Base-by-base conservation (phyloP, 2,329 filamentous ascomycete genomes). In the Leptographium galeiforme region DNA sequence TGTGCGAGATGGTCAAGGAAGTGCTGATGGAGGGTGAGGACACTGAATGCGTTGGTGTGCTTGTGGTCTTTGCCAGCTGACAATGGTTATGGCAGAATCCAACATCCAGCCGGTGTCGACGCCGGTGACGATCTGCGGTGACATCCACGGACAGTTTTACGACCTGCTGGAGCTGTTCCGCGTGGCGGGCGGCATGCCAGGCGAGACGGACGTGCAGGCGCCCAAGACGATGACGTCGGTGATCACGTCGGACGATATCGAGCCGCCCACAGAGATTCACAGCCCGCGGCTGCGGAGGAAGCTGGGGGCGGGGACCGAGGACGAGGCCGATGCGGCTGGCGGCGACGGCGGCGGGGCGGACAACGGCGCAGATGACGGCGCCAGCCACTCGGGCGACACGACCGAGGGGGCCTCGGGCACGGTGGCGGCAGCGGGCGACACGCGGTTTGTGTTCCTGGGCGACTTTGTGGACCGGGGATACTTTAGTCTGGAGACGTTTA, bases 81-180 rank as follows among this genome's bases (percentile, higher is more conserved):
- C 34, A 4, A 25, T 5, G 25, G 30, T n/a, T n/a, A 8, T 5
- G n/a, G 5, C 61, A 94, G 93, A 98, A 72, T 96, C 90, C 59
- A 98, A 98, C 67, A 97, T 98, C 56, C 93, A 97, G 68, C 93
- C 93, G n/a, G 91, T 98, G 19, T 82, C 86, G 52, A 95, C 93
- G 0, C 93, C 93, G 8, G 93, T 98, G 58, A 98, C 93, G 6
- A 86, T 98, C 58, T 97, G 93, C 65, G 93, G 93, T 65, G 93
- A 98, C 67, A 97, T 98, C 58, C 93, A 98, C 70, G 93, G 93
- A 62, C 93, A 98, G 71, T 97, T 97, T 69, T 97, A 98, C 71
- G 93, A 98, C 68, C 77, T 98, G 11, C 81, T 97, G 57, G 93
- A 98, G 73, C 82, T 98, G 50, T 98, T 98, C 71, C 85, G 90